Percentiles rank a stretch among this genome's conserved stretches.
Conservation (phyloP, 768 basidiomycete genomes). For the Pulveroboletus sp. region DNA sequence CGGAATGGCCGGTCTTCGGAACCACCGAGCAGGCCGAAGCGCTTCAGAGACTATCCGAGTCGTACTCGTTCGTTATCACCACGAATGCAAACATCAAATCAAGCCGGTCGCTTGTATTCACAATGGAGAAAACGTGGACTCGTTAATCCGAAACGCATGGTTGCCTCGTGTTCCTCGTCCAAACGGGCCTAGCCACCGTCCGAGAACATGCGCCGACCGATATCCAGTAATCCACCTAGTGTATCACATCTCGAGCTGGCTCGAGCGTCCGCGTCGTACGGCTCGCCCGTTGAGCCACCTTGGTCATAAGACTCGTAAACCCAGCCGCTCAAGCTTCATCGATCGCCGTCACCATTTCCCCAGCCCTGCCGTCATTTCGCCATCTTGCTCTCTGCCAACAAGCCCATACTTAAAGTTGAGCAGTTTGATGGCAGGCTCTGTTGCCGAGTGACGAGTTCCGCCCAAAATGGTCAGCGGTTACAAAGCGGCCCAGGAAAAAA, state of each 20-base stretch:
- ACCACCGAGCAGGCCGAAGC: background rate
- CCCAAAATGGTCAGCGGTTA: constrained; percentile 14
- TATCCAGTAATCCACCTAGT: constrained; percentile 41
- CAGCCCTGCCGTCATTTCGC: background rate
- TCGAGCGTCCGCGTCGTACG: constrained; percentile 30
- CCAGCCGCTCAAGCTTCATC: constrained; percentile 7
- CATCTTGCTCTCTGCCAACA: constrained; percentile 18
- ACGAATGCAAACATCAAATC: no score
- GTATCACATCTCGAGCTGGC: constrained; percentile 20
- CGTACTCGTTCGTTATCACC: no score
- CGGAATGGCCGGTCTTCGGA: background rate
- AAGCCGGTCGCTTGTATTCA: no score
- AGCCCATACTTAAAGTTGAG: constrained; percentile 27
- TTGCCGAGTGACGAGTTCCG: background rate
- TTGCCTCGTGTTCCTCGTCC: background rate
- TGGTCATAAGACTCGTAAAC: constrained; percentile 21
- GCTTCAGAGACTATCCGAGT: no score
- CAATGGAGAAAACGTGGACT: background rate
- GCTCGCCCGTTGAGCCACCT: constrained; percentile 31
- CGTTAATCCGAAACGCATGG: background rate
- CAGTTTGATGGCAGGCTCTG: constrained; percentile 35
- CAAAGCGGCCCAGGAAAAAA: constrained; percentile 33
- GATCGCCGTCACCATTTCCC: background rate
- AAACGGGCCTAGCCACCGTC: background rate
- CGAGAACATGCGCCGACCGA: constrained; percentile 22